These are phyloP conservation scores for Asparagopsis taxiformis DNA, from an alignment of 31 red algal species.

Conservation along the genomic window DNA sequence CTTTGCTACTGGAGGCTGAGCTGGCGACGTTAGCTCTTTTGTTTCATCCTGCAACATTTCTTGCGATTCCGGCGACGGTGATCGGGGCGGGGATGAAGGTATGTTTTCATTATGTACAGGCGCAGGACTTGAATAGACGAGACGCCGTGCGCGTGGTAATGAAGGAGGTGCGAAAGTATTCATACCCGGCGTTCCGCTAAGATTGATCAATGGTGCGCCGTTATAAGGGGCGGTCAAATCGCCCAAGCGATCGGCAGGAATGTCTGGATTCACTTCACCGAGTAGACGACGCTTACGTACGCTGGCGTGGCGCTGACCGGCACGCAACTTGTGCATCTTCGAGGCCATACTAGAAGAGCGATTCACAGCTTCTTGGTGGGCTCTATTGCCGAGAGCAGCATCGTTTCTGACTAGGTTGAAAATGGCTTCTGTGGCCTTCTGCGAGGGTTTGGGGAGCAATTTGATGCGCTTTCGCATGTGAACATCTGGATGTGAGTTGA, in stretches of 20 bases:
- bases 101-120: neutral
- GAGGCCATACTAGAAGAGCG: conserved; percentile 34
- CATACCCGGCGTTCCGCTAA: too few species aligned
- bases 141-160: neutral
- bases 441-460: conserved; percentile 32
- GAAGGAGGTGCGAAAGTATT: conserved; percentile 1
- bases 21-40: too few species aligned
- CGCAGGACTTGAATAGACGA: neutral
- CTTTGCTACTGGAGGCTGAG: too few species aligned
- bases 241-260: too few species aligned
- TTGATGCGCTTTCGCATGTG: conserved; percentile 28
- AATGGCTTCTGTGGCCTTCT: conserved; percentile 38
- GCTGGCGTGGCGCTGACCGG: conserved; percentile 34
- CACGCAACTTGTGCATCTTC: conserved; percentile 41
- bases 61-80: neutral
- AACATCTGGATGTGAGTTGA: neutral
- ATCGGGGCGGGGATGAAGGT: too few species aligned
- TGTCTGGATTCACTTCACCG: conserved; percentile 11
- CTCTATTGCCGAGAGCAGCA: conserved; percentile 35
- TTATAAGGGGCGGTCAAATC: too few species aligned
- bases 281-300: conserved; percentile 41
- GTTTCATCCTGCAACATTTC: too few species aligned
- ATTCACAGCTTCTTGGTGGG: conserved; percentile 23
- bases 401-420: conserved; percentile 40
- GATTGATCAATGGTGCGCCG: too few species aligned